Evolutionary conservation across 2,329 filamentous ascomycete species (phyloP).

Genomic region (Fusarium beomiforme): DNA sequence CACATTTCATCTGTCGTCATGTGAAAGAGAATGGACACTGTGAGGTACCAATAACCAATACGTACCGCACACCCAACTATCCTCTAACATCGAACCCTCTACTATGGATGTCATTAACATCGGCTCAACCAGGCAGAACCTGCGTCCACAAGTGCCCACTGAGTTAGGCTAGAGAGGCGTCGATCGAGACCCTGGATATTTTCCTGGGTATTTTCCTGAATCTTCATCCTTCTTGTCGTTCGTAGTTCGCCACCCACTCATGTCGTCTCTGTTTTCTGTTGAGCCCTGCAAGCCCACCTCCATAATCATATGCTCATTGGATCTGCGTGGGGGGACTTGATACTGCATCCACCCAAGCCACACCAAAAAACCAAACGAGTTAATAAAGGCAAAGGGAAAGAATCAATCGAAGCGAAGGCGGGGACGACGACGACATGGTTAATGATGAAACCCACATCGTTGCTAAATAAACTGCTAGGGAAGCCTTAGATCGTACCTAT

Average conservation of each 20-base stretch:
- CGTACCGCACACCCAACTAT: background rate
- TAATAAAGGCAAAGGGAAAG: background rate
- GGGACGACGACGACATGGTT: constrained; percentile 11
- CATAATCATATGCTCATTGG: constrained; percentile 6
- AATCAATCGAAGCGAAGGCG: constrained; percentile 8
- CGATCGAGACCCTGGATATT: constrained; percentile 26
- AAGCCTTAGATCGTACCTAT: constrained; percentile 26
- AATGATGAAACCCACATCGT: constrained; percentile 17
- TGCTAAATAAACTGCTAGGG: constrained; percentile 1
- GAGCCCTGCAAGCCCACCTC: constrained; percentile 1
- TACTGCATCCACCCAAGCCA: constrained; percentile 1
- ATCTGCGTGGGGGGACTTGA: constrained; percentile 7
- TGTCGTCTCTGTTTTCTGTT: background rate
- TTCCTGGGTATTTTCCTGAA: background rate
- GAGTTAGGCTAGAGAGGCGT: background rate
- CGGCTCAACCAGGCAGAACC: constrained; percentile 12
- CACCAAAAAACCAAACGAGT: background rate
- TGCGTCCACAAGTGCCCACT: constrained; percentile 30
- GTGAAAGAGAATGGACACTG: background rate
- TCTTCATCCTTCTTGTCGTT: background rate
- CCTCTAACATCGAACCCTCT: no score
- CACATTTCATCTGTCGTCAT: background rate
- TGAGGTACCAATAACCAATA: background rate
- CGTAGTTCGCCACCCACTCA: constrained; percentile 18
- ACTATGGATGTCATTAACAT: constrained; percentile 1